These are phyloP conservation scores for Radiomyces spectabilis DNA, from an alignment of 192 early-diverging fungal species.

Conservation along the genomic window DNA sequence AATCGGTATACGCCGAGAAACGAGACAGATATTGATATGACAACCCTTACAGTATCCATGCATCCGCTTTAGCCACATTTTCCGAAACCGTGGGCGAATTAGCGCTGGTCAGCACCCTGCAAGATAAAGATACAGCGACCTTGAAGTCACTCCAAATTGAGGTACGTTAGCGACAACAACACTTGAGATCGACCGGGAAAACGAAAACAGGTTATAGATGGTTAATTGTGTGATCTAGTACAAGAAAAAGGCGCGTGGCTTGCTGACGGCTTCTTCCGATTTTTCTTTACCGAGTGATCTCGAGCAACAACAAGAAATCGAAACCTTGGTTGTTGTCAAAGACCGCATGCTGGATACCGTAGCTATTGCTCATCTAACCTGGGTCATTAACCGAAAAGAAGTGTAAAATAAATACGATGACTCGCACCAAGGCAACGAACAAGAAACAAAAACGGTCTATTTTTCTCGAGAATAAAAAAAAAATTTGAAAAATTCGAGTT, in stretches of 20 bases:
- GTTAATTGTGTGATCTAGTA: conserved; percentile 23
- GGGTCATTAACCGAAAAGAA: conserved; percentile 34
- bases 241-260: conserved; percentile 18
- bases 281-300: neutral
- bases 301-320: conserved; percentile 15
- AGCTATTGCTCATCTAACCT: conserved; percentile 34
- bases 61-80: conserved; percentile 45
- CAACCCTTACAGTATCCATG: conserved; percentile 33
- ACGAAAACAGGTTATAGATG: neutral
- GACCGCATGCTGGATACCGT: conserved; percentile 41
- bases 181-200: neutral
- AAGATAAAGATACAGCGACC: conserved; percentile 42
- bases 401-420: too few species aligned
- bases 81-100: conserved; percentile 49
- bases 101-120: conserved; percentile 37
- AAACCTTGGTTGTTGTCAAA: conserved; percentile 4
- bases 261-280: neutral
- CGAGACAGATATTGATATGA: too few species aligned
- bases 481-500: too few species aligned
- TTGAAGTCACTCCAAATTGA: conserved; percentile 41
- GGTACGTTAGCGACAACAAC: conserved; percentile 41
- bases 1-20: too few species aligned
- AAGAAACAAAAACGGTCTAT: too few species aligned
- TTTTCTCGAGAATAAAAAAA: too few species aligned
- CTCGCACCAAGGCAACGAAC: too few species aligned